Conservation (phyloP, 2,329 filamentous ascomycete species). For the Exophiala bonariae region DNA sequence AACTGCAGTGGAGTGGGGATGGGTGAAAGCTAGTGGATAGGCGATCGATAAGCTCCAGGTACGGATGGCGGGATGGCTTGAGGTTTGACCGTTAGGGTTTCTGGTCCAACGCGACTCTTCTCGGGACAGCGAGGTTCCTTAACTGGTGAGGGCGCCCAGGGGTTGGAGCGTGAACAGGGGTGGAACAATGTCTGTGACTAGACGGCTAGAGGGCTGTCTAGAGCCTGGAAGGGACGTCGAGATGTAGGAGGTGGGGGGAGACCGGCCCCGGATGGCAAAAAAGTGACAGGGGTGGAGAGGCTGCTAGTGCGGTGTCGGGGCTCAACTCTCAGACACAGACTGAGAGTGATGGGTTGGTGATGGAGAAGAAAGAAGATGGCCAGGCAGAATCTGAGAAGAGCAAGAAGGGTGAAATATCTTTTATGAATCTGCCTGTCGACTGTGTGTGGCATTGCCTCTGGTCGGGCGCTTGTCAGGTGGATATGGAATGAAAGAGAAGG, state of each 20-base stretch:
- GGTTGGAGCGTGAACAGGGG: too few species aligned
- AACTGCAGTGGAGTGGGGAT: conserved; percentile 19
- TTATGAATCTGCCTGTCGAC: conserved; percentile 15
- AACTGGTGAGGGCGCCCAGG: background rate
- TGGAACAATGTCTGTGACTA: too few species aligned
- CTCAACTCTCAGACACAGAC: conserved; percentile 16
- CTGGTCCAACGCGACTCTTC: conserved; percentile 7
- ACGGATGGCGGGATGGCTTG: conserved; percentile 17
- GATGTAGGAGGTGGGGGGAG: conserved; percentile 9
- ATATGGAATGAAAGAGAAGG: background rate
- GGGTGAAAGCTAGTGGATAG: conserved; percentile 22
- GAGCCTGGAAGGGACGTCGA: background rate
- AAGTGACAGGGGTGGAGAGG: conserved; percentile 1
- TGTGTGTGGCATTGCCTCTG: conserved; percentile 9
- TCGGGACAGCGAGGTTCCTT: conserved; percentile 1
- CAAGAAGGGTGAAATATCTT: conserved; percentile 6
- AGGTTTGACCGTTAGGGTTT: conserved; percentile 20
- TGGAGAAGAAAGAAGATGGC: conserved; percentile 2
- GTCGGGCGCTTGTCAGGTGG: conserved; percentile 1
- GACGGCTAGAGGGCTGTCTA: background rate
- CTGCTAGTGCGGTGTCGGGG: conserved; percentile 1
- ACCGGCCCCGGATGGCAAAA: conserved; percentile 18
- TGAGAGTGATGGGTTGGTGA: conserved; percentile 1
- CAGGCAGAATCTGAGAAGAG: conserved; percentile 5
- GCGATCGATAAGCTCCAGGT: conserved; percentile 24